These are phyloP conservation scores for Apocynum venetum DNA, from an alignment of 257 asterid species.

Conservation along the genomic window DNA sequence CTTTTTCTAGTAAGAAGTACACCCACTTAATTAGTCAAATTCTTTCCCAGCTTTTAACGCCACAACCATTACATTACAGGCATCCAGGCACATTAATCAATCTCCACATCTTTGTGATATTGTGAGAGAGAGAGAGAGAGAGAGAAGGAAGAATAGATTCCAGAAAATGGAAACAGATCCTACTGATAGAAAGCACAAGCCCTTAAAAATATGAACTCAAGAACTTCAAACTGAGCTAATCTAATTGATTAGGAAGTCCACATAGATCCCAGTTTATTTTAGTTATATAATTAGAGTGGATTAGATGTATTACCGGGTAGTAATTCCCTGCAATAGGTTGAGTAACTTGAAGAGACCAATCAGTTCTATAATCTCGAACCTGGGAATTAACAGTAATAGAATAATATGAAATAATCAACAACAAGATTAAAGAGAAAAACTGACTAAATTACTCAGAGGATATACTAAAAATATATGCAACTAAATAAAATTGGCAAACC, in stretches of 20 bases:
- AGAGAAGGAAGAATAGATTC: neutral
- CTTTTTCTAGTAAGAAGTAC: too few species aligned
- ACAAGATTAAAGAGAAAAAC: neutral
- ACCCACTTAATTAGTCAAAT: too few species aligned
- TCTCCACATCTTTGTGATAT: too few species aligned
- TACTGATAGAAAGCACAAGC: neutral
- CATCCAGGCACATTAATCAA: too few species aligned
- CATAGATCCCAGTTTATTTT: neutral
- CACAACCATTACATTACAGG: too few species aligned
- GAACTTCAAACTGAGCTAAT: neutral
- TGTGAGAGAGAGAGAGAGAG: too few species aligned
- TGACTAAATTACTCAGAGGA: too few species aligned
- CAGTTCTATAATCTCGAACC: slow-evolving; percentile 77
- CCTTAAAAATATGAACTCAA: neutral
- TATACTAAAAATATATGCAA: too few species aligned
- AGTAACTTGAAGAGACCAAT: slow-evolving; percentile 77
- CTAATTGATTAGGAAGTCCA: too few species aligned
- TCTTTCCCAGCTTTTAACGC: too few species aligned
- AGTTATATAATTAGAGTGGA: neutral
- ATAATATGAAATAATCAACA: slow-evolving; percentile 2
- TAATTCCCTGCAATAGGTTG: slow-evolving; percentile 93
- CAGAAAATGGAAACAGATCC: neutral
- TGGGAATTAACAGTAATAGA: slow-evolving; percentile 25
- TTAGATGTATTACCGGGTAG: slow-evolving; percentile 59
- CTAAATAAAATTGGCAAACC: too few species aligned